phyloP scores from a whole-genome alignment of 192 early-diverging fungal species.

The Coemansia sp. region DNA sequence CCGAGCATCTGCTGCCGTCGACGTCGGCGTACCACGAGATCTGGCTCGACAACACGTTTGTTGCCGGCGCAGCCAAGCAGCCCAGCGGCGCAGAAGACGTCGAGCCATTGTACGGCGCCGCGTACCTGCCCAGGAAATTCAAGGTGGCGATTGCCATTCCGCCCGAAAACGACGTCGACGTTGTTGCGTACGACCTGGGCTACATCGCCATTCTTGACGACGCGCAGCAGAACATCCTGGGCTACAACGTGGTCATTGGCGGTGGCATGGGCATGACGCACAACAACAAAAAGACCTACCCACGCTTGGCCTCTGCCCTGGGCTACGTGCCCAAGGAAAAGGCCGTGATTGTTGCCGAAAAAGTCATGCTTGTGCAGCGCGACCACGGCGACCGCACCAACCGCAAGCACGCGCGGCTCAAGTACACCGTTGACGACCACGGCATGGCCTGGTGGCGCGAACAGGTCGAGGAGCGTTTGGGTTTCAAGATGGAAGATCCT shows the following conservation, averaged over 20 bases:
- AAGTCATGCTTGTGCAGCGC: slow-evolving; percentile 90
- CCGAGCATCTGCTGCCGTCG: slow-evolving; percentile 76
- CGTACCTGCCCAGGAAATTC: slow-evolving; percentile 96
- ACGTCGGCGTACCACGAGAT: slow-evolving; percentile 97
- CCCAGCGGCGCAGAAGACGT: slow-evolving; percentile 55
- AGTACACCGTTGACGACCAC: slow-evolving; percentile 98
- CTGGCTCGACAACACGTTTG: slow-evolving; percentile 90
- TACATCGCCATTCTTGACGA: slow-evolving; percentile 86
- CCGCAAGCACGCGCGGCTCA: slow-evolving; percentile 96
- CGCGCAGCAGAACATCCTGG: slow-evolving; percentile 66
- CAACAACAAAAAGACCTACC: slow-evolving; percentile 97
- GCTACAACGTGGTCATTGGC: slow-evolving; percentile 93
- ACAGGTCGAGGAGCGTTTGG: slow-evolving; percentile 81
- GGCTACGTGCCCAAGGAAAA: slow-evolving; percentile 78
- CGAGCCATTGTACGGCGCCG: slow-evolving; percentile 91
- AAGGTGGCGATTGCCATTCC: slow-evolving; percentile 94
- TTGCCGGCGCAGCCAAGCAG: slow-evolving; percentile 75
- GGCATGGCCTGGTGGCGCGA: slow-evolving; percentile 88
- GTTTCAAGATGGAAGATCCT: slow-evolving; percentile 66
- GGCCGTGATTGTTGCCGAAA: slow-evolving; percentile 81
- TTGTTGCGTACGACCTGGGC: slow-evolving; percentile 94
- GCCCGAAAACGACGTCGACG: slow-evolving; percentile 95
- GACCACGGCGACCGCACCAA: slow-evolving; percentile 95
- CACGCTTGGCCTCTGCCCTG: slow-evolving; percentile 74
- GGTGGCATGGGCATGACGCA: slow-evolving; percentile 99